Conservation (phyloP, 2,329 filamentous ascomycete genomes). For the Trichoderma sp. region DNA sequence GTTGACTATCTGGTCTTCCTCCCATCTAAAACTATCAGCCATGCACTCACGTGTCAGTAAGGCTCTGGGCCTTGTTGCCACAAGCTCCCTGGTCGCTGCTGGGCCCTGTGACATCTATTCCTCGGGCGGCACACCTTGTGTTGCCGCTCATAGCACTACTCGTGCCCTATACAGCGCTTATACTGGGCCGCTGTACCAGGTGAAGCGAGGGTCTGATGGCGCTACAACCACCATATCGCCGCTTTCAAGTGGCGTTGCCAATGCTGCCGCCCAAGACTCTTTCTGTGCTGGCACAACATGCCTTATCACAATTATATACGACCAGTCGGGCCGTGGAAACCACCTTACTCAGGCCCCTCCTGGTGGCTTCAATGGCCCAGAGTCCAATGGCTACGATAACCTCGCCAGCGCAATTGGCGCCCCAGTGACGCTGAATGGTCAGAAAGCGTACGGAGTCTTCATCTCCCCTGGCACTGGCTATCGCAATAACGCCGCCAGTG, state of each 20-base stretch:
- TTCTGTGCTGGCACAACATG: slow-evolving; percentile 3
- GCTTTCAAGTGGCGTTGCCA: background rate
- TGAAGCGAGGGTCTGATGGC: background rate
- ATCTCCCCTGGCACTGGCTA: slow-evolving; percentile 1
- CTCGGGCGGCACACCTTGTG: background rate
- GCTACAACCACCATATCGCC: background rate
- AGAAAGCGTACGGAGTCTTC: slow-evolving; percentile 2
- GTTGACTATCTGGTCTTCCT: background rate
- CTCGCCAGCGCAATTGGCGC: background rate
- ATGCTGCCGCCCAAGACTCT: background rate
- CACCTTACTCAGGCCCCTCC: slow-evolving; percentile 11
- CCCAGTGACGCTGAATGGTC: background rate
- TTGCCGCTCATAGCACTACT: slow-evolving; percentile 8
- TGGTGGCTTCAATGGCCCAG: background rate
- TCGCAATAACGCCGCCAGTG: background rate
- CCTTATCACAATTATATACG: slow-evolving; percentile 7
- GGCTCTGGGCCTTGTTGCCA: background rate
- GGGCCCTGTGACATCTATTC: slow-evolving; percentile 9
- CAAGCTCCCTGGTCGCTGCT: background rate
- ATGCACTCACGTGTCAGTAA: background rate
- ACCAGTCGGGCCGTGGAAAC: slow-evolving; percentile 3
- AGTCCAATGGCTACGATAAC: background rate
- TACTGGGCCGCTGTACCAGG: background rate
- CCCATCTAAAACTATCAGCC: background rate
- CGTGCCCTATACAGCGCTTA: background rate